phyloP scores from a whole-genome alignment of 768 basidiomycete species.

The Pleurotus tuber-regium region DNA sequence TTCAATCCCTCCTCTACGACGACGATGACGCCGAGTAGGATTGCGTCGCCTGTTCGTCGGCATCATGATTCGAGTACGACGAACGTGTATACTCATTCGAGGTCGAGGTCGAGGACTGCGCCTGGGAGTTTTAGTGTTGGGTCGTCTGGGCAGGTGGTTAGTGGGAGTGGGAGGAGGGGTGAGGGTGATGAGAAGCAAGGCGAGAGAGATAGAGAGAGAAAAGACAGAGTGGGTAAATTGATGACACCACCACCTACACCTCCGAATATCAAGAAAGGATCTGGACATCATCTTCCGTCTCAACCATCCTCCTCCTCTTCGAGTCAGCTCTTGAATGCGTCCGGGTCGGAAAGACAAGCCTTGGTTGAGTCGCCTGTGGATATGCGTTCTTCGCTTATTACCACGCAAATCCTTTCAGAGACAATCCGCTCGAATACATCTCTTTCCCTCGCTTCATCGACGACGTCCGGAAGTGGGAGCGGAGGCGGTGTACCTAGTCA shows the following conservation, averaged over 20 bases:
- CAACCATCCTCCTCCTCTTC: no score
- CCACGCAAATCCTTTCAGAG: not conserved
- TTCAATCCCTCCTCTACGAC: not conserved
- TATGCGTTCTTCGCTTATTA: not conserved
- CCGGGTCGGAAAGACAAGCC: no score
- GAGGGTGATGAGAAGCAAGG: not conserved
- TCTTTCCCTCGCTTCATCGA: not conserved
- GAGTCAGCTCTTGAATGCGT: no score
- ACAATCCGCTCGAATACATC: slow-evolving; percentile 4
- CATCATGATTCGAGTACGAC: not conserved
- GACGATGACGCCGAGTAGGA: not conserved
- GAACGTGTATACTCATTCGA: not conserved
- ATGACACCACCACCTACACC: slow-evolving; percentile 6
- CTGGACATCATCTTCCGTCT: not conserved
- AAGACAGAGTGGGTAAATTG: not conserved
- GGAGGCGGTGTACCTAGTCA: not conserved
- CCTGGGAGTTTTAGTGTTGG: not conserved
- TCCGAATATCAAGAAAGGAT: not conserved
- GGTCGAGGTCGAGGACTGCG: not conserved
- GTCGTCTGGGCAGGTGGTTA: not conserved
- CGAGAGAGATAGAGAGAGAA: not conserved
- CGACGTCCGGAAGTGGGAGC: not conserved
- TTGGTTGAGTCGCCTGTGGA: not conserved
- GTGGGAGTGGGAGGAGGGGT: not conserved
- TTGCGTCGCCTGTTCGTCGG: not conserved